Evolutionary conservation across 805 yeast genomes (phyloP), one percentile per base, ranked within the genome.

Genomic region (Tanozyma kutaoensis): DNA sequence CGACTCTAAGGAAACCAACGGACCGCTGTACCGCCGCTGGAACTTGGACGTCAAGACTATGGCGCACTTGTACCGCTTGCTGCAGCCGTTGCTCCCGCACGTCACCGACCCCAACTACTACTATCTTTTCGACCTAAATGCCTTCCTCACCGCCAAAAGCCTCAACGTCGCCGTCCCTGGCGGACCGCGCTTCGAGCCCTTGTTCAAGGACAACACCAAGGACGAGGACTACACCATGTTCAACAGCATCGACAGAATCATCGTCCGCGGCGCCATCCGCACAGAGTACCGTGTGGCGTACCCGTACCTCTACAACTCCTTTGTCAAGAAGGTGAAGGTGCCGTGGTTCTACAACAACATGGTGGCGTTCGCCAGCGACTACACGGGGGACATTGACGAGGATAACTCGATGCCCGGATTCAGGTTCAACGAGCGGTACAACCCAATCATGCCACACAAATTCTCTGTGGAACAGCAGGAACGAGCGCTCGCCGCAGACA

Each of bases 111-210:
- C 69, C 12, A 78, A 80, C 42, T 69, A 68, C 40, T 66, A 53
- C 32, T 78, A 79, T 41, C 52, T 85, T 22, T 88, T 86, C 46
- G 85, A 86, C 40, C 72, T 71, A 31, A 64, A 76, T 29, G 64
- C 95, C 0, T 81, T 91, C 37, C 70, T 77, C 48, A 86, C 95
- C 0, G 93, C 97, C 0, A 91, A 91, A 45, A 88, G 93, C 7
- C 61, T 91, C 27, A 84, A 86, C 42, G 65, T 76, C 24, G 77
- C 93, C 1, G 61, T 91, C 19, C 95, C 96, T 0, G 95, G 95
- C 9, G 99, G 98, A 0, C 97, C 99, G 9, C 81, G 78, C 45
- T 91, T 85, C 50, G 97, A 86, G 52, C 94, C 94, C 0, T 52
- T 86, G 11, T 72, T 63, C 52, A 72, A 75, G 33, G 80, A 76